phyloP scores from a whole-genome alignment of 495 filamentous ascomycete species.

The Trichocladium uniseriatum region DNA sequence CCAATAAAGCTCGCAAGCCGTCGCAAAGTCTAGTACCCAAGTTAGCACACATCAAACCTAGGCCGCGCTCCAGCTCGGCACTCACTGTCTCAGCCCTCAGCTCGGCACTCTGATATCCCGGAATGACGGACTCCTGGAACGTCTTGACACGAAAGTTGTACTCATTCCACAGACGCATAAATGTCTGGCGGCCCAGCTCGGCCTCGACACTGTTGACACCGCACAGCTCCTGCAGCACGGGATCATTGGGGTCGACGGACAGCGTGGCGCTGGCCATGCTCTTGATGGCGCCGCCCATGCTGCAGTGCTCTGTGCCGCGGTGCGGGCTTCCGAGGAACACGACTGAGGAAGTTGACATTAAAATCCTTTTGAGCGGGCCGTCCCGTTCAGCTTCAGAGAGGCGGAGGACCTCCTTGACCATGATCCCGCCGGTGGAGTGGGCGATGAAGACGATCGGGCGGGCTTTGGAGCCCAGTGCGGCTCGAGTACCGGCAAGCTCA shows the following conservation, averaged over 20 bases:
- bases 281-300: conserved; percentile 20
- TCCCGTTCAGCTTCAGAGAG: conserved; percentile 24
- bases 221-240: conserved; percentile 23
- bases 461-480: conserved; percentile 1
- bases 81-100: conserved; percentile 19
- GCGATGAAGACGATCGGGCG: conserved; percentile 28
- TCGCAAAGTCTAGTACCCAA: conserved; percentile 14
- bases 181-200: conserved; percentile 21
- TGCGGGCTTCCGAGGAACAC: conserved; percentile 31
- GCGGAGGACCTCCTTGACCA: conserved; percentile 33
- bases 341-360: conserved; percentile 22
- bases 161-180: conserved; percentile 26
- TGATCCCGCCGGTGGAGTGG: conserved; percentile 31
- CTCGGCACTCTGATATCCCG: conserved; percentile 12
- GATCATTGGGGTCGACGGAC: conserved; percentile 17
- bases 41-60: not conserved
- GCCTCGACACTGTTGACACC: conserved; percentile 18
- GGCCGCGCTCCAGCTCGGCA: not conserved
- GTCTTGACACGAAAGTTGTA: conserved; percentile 34
- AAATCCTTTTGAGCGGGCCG: conserved; percentile 20
- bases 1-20: conserved; percentile 27
- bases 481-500: conserved; percentile 19
- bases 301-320: conserved; percentile 23
- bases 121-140: conserved; percentile 27
- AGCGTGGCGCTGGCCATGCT: conserved; percentile 28